Conservation (phyloP, 2,329 filamentous ascomycete genomes). For the Aspergillus tamarii region DNA sequence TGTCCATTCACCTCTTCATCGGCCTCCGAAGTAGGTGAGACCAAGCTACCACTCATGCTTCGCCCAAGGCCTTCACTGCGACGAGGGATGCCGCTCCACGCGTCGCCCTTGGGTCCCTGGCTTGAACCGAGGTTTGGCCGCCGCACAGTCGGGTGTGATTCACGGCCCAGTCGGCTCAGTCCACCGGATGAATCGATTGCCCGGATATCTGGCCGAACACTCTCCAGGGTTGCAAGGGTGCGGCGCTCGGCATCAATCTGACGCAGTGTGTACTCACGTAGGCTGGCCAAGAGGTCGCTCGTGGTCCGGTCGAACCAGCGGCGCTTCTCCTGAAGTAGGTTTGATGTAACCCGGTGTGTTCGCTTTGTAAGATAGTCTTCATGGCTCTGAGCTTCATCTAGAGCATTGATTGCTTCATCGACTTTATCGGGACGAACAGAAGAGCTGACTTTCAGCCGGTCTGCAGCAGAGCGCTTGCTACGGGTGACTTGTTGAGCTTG, state of each 20-base stretch:
- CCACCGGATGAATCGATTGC: conserved; percentile 90
- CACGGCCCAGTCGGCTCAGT: conserved; percentile 83
- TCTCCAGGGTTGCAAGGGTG: conserved; percentile 89
- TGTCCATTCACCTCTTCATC: conserved; percentile 57
- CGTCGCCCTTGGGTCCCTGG: conserved; percentile 96
- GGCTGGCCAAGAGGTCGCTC: conserved; percentile 77
- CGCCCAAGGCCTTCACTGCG: conserved; percentile 76
- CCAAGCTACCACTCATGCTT: conserved; percentile 74
- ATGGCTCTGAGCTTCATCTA: conserved; percentile 83
- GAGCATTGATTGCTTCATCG: conserved; percentile 88
- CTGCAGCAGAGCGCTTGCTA: conserved; percentile 80
- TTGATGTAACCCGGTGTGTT: conserved; percentile 84
- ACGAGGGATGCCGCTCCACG: conserved; percentile 92
- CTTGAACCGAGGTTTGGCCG: conserved; percentile 79
- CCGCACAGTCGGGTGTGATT: conserved; percentile 76
- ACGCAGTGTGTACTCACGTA: conserved; percentile 90
- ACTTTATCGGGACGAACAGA: conserved; percentile 93
- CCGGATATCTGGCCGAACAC: conserved; percentile 87
- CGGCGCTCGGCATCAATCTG: conserved; percentile 95
- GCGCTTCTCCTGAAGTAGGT: conserved; percentile 83
- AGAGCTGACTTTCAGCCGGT: conserved; percentile 82
- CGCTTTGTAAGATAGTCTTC: conserved; percentile 83
- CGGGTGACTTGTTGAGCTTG: conserved; percentile 86
- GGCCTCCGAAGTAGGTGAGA: conserved; percentile 66
- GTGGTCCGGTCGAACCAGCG: conserved; percentile 89